Evolutionary conservation across 2,329 filamentous ascomycete species (phyloP), one percentile per base, ranked within the genome.

Genomic region (Neodidymelliopsis sp.): DNA sequence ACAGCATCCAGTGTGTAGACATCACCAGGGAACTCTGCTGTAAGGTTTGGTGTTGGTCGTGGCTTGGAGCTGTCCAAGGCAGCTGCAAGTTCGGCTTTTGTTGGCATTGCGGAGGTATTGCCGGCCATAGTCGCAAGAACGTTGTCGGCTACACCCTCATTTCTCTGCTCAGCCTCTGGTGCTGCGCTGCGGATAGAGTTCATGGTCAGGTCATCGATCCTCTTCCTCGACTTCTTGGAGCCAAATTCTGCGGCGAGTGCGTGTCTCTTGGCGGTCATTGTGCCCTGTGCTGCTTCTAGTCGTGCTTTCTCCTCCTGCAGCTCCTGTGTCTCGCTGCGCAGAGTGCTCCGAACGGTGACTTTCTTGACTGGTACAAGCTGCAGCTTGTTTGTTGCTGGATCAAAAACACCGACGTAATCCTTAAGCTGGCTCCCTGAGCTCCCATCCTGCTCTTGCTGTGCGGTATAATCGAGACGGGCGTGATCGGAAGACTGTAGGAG

Each of bases 211-310:
- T 86, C 82, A 20, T 81, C 79, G 59, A 94, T 84, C 1, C 84
- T 87, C 75, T 92, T 93, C 79, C 86, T 88, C 16, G 90, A 88
- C 74, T 92, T 93, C 77, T 90, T 91, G 19, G 89, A 93, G 70
- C 90, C 90, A 65, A 95, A 95, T 23, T 87, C 85, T 62, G 89
- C 81, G 29, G 88, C 89, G 10, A 95, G 84, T 2, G 86, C 83
- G 60, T 85, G 86, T 60, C 83, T 84, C 66, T 83, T 82, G 20
- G 87, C 82, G 62, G 81, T 75, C 63, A 81, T 81, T 33, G 57
- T 72, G 47, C 46, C 62, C 49, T 60, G 67, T 7, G 53, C 59
- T 9, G 62, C 64, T 1, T 69, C 64, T 4, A 63, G 34, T n/a
- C 50, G 44, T 12, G 62, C 67, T 25, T 65, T 60, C 53, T 70